Base-by-base conservation (phyloP, 2,329 filamentous ascomycete species). In the Colletotrichum somersetense region DNA sequence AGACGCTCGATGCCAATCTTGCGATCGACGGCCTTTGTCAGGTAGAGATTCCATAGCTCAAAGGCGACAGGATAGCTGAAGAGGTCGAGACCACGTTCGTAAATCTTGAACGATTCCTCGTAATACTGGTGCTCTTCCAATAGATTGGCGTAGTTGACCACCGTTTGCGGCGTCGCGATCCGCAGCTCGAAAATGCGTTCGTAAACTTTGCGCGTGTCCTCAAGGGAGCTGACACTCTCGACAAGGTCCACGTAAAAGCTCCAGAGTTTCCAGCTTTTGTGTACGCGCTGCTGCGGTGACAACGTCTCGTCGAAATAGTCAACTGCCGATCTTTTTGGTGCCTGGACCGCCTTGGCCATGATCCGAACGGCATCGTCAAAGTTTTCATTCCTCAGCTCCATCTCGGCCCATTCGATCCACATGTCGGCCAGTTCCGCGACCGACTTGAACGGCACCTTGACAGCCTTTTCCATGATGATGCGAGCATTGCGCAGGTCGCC, bases 261-360 rank as follows among this genome's bases (percentile, higher is more conserved):
- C 96, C 96, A 99, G 14, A 99, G 84, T 81, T 98, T 99, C 96
- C 96, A 99, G 80, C 94, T 97, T 86, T 99, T 99, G 85, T 99
- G 96, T 3, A 99, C 93, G 74, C 97, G 90, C 84, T 98, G 96
- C 80, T 99, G 96, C 5, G 96, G 96, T 1, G 94, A 95, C 8
- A 99, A 85, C 0, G 90, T 94, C 80, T 99, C 97, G 80, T 99
- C 96, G 78, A 98, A 99, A 80, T 98, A 99, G 84, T 99, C 96
- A n/a, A 99, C 95, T 2, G 91, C 97, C n/a, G 96, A 98, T 75
- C 94, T 88, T 82, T 98, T 98, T 0, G 96, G 95, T n/a, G 96
- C 94, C 81, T 97, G 95, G 6, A 96, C 96, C 23, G 96, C 96
- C 81, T 97, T 98, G 52, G 94, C 93, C 95, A 99, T 98, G 79